Percentiles rank a stretch among this genome's conserved stretches.
These are phyloP conservation scores for Nitzschia sp. DNA, from an alignment of 108 stramenopile species.

Conservation along the genomic window DNA sequence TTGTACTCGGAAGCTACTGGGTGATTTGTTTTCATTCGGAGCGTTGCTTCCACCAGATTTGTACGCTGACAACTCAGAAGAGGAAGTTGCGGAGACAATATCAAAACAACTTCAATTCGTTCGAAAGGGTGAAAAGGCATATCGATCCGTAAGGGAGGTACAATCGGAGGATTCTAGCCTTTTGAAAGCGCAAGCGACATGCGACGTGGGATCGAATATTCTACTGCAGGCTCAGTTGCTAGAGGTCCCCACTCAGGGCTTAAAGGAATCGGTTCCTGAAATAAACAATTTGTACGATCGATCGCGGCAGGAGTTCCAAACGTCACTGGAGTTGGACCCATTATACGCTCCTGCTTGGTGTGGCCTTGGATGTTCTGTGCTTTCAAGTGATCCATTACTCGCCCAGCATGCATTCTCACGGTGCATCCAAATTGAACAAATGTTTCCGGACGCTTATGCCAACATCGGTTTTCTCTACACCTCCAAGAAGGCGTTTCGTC, in stretches of 20 bases:
- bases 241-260: constrained; percentile 21
- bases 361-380: constrained; percentile 64
- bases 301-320: constrained; percentile 27
- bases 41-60: constrained; percentile 55
- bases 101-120: constrained; percentile 45
- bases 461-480: constrained; percentile 72
- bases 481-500: constrained; percentile 24
- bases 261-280: constrained; percentile 11
- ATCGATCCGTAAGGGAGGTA: constrained; percentile 9
- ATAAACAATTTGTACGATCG: constrained; percentile 24
- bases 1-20: constrained; percentile 64
- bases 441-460: constrained; percentile 58
- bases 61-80: constrained; percentile 30
- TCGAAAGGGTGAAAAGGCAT: constrained; percentile 47
- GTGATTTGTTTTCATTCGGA: constrained; percentile 72
- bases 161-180: background rate
- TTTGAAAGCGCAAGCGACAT: constrained; percentile 35
- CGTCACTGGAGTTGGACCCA: constrained; percentile 41
- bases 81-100: background rate
- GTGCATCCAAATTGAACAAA: constrained; percentile 57
- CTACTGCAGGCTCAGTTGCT: constrained; percentile 59
- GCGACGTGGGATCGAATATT: constrained; percentile 60
- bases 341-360: constrained; percentile 62
- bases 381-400: constrained; percentile 47
- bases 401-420: constrained; percentile 74